phyloP scores from a whole-genome alignment of 352 stramenopile species.

The Globisporangium rhizosaccharum region DNA sequence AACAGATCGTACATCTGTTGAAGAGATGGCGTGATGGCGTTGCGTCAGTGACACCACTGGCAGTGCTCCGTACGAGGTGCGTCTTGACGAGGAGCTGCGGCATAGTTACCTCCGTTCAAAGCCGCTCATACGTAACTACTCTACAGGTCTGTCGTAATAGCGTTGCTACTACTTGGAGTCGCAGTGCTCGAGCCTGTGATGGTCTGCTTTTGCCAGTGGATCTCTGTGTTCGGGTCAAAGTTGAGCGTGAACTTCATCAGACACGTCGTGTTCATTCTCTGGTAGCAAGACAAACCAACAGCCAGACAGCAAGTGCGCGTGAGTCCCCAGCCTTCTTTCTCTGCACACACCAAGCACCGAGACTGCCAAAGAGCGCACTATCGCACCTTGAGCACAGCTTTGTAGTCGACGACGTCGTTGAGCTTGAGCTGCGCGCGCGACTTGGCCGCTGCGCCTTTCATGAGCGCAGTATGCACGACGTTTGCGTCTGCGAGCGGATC shows the following conservation, averaged over 20 bases:
- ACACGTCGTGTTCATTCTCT: slow-evolving; percentile 65
- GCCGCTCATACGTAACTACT: too few species aligned
- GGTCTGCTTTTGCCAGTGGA: slow-evolving; percentile 32
- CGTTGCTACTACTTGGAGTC: too few species aligned
- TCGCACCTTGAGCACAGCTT: slow-evolving; percentile 40
- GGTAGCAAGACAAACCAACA: background rate
- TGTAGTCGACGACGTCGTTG: slow-evolving; percentile 55
- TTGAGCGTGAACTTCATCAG: slow-evolving; percentile 80
- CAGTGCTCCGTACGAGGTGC: too few species aligned
- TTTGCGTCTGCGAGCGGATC: slow-evolving; percentile 43
- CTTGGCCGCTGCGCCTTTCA: slow-evolving; percentile 40
- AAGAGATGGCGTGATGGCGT: too few species aligned
- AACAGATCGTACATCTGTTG: too few species aligned
- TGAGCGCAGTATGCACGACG: slow-evolving; percentile 24
- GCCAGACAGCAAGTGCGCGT: too few species aligned
- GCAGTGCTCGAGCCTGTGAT: background rate
- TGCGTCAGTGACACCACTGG: too few species aligned
- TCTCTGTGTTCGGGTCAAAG: slow-evolving; percentile 53
- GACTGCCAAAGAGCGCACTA: background rate
- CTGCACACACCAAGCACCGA: slow-evolving; percentile 2
- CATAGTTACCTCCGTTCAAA: too few species aligned
- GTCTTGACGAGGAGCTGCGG: too few species aligned
- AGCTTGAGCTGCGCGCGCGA: slow-evolving; percentile 34
- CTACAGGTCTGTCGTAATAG: too few species aligned
- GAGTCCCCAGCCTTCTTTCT: too few species aligned